phyloP scores from a whole-genome alignment of 306 rosid species.

The Cucumis melo region DNA sequence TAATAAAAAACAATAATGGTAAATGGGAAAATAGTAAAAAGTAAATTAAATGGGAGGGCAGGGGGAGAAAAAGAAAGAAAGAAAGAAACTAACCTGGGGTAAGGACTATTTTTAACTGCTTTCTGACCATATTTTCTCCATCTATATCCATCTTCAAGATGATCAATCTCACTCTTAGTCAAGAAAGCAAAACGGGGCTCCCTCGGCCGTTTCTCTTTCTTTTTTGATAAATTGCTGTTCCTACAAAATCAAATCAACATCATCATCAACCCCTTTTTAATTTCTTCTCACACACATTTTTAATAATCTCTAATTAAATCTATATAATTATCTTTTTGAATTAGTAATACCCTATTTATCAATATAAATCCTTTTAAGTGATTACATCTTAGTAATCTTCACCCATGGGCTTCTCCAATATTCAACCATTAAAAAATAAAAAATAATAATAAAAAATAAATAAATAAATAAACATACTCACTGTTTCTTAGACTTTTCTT shows the following conservation, averaged over 20 bases:
- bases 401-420: background rate
- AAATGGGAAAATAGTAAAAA: background rate
- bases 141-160: slow-evolving; percentile 91
- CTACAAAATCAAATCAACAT: slow-evolving; percentile 16
- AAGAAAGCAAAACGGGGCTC: slow-evolving; percentile 78
- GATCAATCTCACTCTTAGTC: slow-evolving; percentile 84
- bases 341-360: background rate
- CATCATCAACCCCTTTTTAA: background rate
- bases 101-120: slow-evolving; percentile 88
- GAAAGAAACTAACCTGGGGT: slow-evolving; percentile 47
- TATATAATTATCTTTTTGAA: too few relatives aligned
- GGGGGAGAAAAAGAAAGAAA: too few relatives aligned
- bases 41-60: too few relatives aligned
- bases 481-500: slow-evolving; percentile 61
- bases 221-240: slow-evolving; percentile 38
- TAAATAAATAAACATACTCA: slow-evolving; percentile 16
- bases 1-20: background rate
- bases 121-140: slow-evolving; percentile 97
- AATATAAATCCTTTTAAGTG: background rate
- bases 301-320: too few relatives aligned
- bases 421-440: background rate
- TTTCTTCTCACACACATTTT: too few relatives aligned
- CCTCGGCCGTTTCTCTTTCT: slow-evolving; percentile 65
- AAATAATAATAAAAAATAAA: background rate
- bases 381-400: background rate